These are phyloP conservation scores for Fraxinus cuspidata DNA, from an alignment of 257 asterid species.

Conservation along the genomic window DNA sequence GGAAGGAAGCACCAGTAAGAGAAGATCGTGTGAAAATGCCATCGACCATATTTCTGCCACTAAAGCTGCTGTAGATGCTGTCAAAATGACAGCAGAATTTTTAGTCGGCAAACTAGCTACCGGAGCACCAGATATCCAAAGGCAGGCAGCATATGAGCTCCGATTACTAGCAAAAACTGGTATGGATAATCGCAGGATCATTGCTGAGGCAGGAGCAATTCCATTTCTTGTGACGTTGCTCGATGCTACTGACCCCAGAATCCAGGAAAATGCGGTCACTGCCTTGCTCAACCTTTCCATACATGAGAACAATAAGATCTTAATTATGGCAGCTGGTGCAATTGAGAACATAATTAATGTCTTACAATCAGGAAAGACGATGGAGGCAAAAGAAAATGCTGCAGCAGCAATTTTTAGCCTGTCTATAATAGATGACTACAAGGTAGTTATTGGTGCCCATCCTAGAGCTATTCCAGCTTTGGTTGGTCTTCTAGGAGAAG, in stretches of 20 bases:
- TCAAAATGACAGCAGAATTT: conserved; percentile 77
- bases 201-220: conserved; percentile 86
- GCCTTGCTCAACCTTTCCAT: conserved; percentile 84
- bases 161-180: conserved; percentile 78
- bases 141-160: conserved; percentile 84
- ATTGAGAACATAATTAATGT: conserved; percentile 56
- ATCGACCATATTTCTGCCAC: conserved; percentile 73
- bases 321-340: conserved; percentile 82
- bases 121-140: conserved; percentile 74
- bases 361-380: conserved; percentile 55
- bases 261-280: conserved; percentile 87
- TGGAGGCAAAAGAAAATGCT: conserved; percentile 85
- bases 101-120: conserved; percentile 77
- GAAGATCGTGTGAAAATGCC: conserved; percentile 43
- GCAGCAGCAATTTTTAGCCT: conserved; percentile 87
- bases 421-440: conserved; percentile 65
- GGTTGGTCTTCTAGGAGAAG: conserved; percentile 69
- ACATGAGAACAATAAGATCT: conserved; percentile 67
- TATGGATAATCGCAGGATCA: conserved; percentile 85
- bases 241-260: conserved; percentile 50
- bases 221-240: conserved; percentile 71
- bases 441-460: conserved; percentile 58
- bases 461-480: conserved; percentile 66
- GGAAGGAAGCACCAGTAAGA: conserved; percentile 46
- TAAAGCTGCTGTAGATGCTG: conserved; percentile 68